Conservation (phyloP, 352 stramenopile genomes). For the Phytophthora sansomeana region DNA sequence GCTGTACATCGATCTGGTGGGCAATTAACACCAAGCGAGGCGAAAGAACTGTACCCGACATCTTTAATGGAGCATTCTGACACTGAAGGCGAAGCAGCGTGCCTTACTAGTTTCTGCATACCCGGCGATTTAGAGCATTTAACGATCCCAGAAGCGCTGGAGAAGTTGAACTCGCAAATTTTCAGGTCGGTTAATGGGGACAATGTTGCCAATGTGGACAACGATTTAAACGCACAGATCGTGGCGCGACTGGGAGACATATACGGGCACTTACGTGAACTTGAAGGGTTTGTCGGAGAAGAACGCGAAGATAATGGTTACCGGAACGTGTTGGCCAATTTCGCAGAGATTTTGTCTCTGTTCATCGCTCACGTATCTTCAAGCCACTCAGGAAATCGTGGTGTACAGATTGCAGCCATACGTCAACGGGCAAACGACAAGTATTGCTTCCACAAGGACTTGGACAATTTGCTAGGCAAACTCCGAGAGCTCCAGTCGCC, state of each 20-base stretch:
- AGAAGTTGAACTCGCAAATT: conserved; percentile 14
- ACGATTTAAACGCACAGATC: conserved; percentile 33
- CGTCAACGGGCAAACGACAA: conserved; percentile 34
- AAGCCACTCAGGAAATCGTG: conserved; percentile 14
- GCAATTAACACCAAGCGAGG: background rate
- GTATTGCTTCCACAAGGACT: conserved; percentile 42
- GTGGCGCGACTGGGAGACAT: conserved; percentile 36
- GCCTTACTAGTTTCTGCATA: conserved; percentile 5
- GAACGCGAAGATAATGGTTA: background rate
- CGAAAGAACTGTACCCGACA: background rate
- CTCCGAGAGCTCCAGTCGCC: conserved; percentile 14
- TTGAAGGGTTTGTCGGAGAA: conserved; percentile 1
- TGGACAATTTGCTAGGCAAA: conserved; percentile 30
- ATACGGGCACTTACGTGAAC: conserved; percentile 12
- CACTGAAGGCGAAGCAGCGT: background rate
- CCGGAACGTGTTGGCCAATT: conserved; percentile 8
- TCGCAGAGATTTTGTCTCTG: conserved; percentile 23
- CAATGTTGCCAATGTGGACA: conserved; percentile 8
- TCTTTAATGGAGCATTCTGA: background rate
- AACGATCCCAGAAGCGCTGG: conserved; percentile 17
- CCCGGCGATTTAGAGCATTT: background rate
- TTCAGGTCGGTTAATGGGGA: background rate
- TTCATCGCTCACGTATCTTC: conserved; percentile 24
- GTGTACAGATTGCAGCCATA: conserved; percentile 32
- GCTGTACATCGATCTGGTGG: background rate